A percentile compares a stretch with the other conserved stretches of the same genome.
These are phyloP conservation scores for Beauveria medogensis DNA, from an alignment of 2,329 filamentous ascomycete species.

Conservation along the genomic window DNA sequence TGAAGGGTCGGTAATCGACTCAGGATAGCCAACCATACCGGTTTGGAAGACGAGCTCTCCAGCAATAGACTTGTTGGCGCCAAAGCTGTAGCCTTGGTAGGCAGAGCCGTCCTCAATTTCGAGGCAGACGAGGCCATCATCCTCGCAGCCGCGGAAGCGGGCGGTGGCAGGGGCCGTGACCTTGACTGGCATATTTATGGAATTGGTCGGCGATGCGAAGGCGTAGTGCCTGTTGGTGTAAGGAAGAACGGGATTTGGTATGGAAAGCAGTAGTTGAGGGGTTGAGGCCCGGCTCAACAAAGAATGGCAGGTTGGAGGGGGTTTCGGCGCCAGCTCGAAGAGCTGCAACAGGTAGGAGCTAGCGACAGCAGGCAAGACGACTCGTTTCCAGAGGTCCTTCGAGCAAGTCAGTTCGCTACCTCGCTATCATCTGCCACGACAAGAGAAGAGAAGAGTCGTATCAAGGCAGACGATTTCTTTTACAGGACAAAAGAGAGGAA, in stretches of 20 bases:
- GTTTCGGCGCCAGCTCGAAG: constrained; percentile 2
- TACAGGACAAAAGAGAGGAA: constrained; percentile 6
- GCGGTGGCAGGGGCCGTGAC: constrained; percentile 51
- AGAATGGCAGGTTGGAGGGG: constrained; percentile 3
- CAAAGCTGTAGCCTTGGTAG: constrained; percentile 94
- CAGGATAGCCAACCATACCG: constrained; percentile 97
- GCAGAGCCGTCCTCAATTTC: constrained; percentile 88
- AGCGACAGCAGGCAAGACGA: constrained; percentile 29
- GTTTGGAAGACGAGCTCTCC: constrained; percentile 99
- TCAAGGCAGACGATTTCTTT: background rate
- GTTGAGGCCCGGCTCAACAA: constrained; percentile 5
- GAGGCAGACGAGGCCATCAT: constrained; percentile 67
- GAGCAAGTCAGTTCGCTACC: constrained; percentile 29
- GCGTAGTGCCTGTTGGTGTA: background rate
- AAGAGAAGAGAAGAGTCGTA: constrained; percentile 9
- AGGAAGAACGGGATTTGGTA: constrained; percentile 8
- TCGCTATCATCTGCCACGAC: constrained; percentile 29
- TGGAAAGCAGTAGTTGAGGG: constrained; percentile 12
- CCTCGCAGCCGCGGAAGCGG: constrained; percentile 42
- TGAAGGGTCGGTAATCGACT: constrained; percentile 82
- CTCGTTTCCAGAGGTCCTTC: constrained; percentile 30
- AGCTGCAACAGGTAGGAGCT: constrained; percentile 20
- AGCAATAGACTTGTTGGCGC: constrained; percentile 85
- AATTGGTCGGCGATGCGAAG: background rate
- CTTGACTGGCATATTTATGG: constrained; percentile 24